Evolutionary conservation across 129 eudicot genomes (phyloP).

Genomic region (Smallanthus sonchifolius): DNA sequence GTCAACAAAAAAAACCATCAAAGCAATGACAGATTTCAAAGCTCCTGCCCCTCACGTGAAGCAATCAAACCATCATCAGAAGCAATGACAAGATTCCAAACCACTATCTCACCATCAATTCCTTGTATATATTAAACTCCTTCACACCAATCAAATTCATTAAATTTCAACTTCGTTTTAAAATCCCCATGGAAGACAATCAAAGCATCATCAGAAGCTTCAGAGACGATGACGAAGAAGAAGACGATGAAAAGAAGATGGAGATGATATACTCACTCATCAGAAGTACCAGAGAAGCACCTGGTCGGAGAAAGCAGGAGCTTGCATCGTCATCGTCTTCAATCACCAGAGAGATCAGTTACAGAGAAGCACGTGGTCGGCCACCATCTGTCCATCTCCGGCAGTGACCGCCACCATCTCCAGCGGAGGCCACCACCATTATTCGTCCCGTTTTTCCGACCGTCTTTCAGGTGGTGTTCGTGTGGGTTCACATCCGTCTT

Average conservation of each 20-base stretch:
- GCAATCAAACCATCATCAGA: no score
- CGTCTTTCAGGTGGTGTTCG: no score
- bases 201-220: neutral
- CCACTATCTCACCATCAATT: neutral
- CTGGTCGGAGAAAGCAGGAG: conserved; percentile 14
- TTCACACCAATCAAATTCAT: neutral
- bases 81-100: neutral
- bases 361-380: no score
- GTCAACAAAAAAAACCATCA: no score
- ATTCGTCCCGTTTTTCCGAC: no score
- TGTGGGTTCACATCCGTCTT: no score
- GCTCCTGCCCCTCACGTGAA: conserved; percentile 24
- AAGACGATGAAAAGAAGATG: conserved; percentile 40
- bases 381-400: no score
- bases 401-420: no score
- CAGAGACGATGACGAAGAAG: neutral
- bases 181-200: conserved; percentile 14
- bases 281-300: conserved; percentile 29
- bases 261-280: conserved; percentile 35
- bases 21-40: no score
- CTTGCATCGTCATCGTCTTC: neutral
- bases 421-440: no score
- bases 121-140: neutral
- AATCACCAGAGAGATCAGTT: neutral
- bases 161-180: neutral